These are phyloP conservation scores for Coffea humblotiana DNA, from an alignment of 305 asterid genomes.

Conservation along the genomic window DNA sequence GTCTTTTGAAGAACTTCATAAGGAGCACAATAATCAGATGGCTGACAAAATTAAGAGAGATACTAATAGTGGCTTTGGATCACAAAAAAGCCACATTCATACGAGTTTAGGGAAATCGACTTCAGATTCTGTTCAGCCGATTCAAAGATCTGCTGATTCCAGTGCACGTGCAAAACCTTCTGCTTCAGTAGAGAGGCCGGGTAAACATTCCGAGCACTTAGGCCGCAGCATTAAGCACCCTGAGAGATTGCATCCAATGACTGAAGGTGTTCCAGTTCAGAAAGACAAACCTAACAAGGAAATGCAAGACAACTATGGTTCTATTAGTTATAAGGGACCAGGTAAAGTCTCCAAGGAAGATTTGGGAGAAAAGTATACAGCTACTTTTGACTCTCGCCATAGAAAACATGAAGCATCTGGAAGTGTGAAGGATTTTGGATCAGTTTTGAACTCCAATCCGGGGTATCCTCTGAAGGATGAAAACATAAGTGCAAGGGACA, in stretches of 20 bases:
- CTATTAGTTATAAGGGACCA: slow-evolving; percentile 43
- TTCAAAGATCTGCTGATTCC: slow-evolving; percentile 46
- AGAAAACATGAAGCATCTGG: slow-evolving; percentile 46
- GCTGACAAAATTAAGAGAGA: slow-evolving; percentile 37
- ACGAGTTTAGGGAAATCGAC: slow-evolving; percentile 37
- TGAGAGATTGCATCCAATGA: slow-evolving; percentile 48
- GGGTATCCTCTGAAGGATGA: slow-evolving; percentile 54
- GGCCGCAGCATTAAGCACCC: slow-evolving; percentile 48
- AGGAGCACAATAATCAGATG: slow-evolving; percentile 35
- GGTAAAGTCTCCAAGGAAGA: slow-evolving; percentile 41
- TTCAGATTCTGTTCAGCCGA: slow-evolving; percentile 52
- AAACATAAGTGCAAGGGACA: slow-evolving; percentile 34
- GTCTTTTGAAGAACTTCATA: slow-evolving; percentile 41
- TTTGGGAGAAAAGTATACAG: slow-evolving; percentile 42
- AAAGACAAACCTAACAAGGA: slow-evolving; percentile 44
- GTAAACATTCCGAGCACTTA: slow-evolving; percentile 45
- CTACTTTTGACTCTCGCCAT: slow-evolving; percentile 37
- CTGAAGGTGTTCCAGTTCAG: slow-evolving; percentile 42
- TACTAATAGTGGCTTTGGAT: slow-evolving; percentile 40
- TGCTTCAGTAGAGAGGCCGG: slow-evolving; percentile 49
- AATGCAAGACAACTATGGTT: slow-evolving; percentile 42
- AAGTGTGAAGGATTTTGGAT: slow-evolving; percentile 43
- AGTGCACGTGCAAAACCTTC: slow-evolving; percentile 39
- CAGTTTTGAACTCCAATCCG: slow-evolving; percentile 35
- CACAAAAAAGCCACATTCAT: slow-evolving; percentile 44